phyloP scores from a whole-genome alignment of 2,329 filamentous ascomycete genomes.

The Pseudopyrenochaeta lycopersici region DNA sequence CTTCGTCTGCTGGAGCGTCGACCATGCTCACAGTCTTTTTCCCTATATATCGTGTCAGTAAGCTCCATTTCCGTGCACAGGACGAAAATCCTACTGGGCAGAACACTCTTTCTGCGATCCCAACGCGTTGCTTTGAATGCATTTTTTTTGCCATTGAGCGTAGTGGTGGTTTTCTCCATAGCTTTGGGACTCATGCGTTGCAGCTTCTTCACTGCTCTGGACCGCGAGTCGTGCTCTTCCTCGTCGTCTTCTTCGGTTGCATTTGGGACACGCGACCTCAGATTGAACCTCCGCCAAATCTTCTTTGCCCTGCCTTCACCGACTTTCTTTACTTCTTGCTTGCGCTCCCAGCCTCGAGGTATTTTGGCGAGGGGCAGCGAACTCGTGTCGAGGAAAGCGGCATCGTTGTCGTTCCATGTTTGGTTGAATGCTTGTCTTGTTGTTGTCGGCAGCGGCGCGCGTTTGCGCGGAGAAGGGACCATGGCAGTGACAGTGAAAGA shows the following conservation, averaged over 20 bases:
- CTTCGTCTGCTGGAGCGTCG: constrained; percentile 4
- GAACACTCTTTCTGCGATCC: constrained; percentile 46
- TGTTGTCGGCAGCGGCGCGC: constrained; percentile 23
- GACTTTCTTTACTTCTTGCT: constrained; percentile 52
- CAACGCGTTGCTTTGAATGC: constrained; percentile 48
- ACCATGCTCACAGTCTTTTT: constrained; percentile 27
- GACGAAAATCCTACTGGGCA: constrained; percentile 36
- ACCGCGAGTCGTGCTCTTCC: constrained; percentile 42
- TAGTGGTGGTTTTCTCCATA: constrained; percentile 35
- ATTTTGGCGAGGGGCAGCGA: constrained; percentile 53
- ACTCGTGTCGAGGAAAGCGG: constrained; percentile 51
- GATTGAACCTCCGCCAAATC: constrained; percentile 57
- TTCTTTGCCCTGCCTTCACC: constrained; percentile 52
- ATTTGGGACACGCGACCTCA: constrained; percentile 36
- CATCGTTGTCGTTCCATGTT: constrained; percentile 54
- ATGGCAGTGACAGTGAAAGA: constrained; percentile 24
- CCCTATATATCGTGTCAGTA: constrained; percentile 31
- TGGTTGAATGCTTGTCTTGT: constrained; percentile 37
- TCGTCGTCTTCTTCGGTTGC: constrained; percentile 25
- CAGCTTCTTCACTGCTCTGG: constrained; percentile 57
- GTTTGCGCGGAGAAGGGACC: constrained; percentile 43
- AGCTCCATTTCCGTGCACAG: neutral
- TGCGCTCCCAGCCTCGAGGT: constrained; percentile 60
- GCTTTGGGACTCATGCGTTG: constrained; percentile 47
- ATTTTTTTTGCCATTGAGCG: constrained; percentile 34